Percentiles rank a stretch among this genome's conserved stretches.
Evolutionary conservation across 257 asterid genomes (phyloP).

Genomic region (Leonotis leonurus): DNA sequence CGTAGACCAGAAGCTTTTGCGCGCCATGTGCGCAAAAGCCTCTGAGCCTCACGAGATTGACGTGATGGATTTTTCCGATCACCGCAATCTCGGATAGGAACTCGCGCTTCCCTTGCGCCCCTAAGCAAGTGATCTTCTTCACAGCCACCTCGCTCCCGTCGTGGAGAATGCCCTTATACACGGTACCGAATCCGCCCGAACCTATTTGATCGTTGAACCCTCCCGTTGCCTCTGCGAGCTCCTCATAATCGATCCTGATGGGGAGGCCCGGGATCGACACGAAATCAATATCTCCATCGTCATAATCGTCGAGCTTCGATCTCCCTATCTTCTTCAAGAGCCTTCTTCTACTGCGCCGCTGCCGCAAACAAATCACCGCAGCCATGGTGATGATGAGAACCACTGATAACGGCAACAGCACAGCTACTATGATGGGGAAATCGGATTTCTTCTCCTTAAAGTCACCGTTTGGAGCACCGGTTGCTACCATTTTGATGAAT

Average conservation of each 20-base stretch:
- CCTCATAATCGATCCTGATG: constrained; percentile 41
- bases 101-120: constrained; percentile 58
- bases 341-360: constrained; percentile 22
- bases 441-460: constrained; percentile 6
- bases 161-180: constrained; percentile 58
- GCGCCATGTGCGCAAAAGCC: constrained; percentile 60
- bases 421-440: constrained; percentile 36
- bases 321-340: not conserved
- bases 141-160: constrained; percentile 64
- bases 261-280: constrained; percentile 63
- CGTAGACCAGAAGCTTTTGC: constrained; percentile 57
- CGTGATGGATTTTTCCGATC: constrained; percentile 70
- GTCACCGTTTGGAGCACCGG: not conserved
- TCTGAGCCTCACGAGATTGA: constrained; percentile 59
- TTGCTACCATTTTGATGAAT: constrained; percentile 32
- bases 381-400: constrained; percentile 20
- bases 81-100: constrained; percentile 69
- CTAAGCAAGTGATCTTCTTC: constrained; percentile 63
- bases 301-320: constrained; percentile 12
- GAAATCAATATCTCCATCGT: constrained; percentile 32
- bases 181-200: constrained; percentile 79
- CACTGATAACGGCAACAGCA: constrained; percentile 46
- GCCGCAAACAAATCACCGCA: constrained; percentile 23
- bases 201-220: constrained; percentile 52
- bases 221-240: constrained; percentile 48